Percentiles rank a stretch among this genome's conserved stretches.
Conservation (phyloP, 106 monocot species). For the Apostasia shenzhenica region DNA sequence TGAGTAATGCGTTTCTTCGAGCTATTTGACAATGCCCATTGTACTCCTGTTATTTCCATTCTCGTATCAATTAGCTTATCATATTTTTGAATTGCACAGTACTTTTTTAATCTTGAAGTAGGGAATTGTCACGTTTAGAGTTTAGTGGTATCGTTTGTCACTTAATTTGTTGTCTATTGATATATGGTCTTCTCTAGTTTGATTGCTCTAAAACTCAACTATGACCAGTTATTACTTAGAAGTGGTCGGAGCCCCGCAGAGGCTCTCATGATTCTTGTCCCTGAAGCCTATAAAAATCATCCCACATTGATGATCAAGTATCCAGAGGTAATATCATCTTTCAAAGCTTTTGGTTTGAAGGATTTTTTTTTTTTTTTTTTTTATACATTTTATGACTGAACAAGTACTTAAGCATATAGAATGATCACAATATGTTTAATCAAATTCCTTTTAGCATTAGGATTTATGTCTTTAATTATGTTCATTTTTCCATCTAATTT, state of each 20-base stretch:
- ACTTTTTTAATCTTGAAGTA: too few species aligned
- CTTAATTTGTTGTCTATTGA: too few species aligned
- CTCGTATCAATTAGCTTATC: too few species aligned
- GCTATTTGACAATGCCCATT: too few species aligned
- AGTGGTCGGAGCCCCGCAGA: slow-evolving; percentile 90
- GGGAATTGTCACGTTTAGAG: too few species aligned
- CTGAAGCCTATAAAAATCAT: slow-evolving; percentile 98
- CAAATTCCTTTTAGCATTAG: neutral
- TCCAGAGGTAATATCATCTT: slow-evolving; percentile 60
- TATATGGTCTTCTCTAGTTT: too few species aligned
- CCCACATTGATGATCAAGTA: slow-evolving; percentile 91
- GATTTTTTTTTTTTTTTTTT: neutral
- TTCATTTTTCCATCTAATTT: neutral
- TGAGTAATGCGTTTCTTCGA: too few species aligned
- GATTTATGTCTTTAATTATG: neutral
- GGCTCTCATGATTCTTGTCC: slow-evolving; percentile 98
- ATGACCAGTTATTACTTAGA: slow-evolving; percentile 65
- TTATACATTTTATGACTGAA: neutral
- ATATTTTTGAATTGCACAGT: too few species aligned
- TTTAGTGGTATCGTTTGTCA: too few species aligned
- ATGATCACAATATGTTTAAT: too few species aligned
- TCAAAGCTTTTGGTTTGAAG: slow-evolving; percentile 59
- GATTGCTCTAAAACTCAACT: neutral
- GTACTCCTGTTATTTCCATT: too few species aligned
- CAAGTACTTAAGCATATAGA: too few species aligned